A percentile compares a stretch with the other conserved stretches of the same genome.
Conservation (phyloP, 352 stramenopile species). For the Nothophytophthora sp. region DNA sequence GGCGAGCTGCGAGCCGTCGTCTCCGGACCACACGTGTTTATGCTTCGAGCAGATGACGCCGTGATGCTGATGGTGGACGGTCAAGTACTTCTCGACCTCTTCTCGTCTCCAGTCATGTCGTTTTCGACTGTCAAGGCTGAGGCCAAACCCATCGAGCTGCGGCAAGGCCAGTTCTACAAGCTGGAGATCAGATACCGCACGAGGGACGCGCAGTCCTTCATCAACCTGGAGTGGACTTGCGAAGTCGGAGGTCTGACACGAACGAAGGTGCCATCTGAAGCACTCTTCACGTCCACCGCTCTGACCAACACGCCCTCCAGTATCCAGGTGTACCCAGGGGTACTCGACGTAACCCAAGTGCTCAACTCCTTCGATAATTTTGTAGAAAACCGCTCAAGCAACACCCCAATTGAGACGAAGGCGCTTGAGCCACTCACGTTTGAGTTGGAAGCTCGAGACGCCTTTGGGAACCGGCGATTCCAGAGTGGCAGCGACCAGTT, state of each 20-base stretch:
- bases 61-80: slow-evolving; percentile 78
- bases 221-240: slow-evolving; percentile 85
- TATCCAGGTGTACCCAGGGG: slow-evolving; percentile 77
- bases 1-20: slow-evolving; percentile 50
- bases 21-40: slow-evolving; percentile 81
- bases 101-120: slow-evolving; percentile 27
- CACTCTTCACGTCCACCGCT: slow-evolving; percentile 42
- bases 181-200: slow-evolving; percentile 88
- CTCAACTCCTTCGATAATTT: slow-evolving; percentile 66
- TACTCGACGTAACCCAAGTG: slow-evolving; percentile 54
- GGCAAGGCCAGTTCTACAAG: slow-evolving; percentile 60
- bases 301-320: slow-evolving; percentile 55
- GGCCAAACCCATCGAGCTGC: slow-evolving; percentile 24
- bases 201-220: slow-evolving; percentile 72
- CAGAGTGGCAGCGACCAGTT: slow-evolving; percentile 85
- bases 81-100: slow-evolving; percentile 55
- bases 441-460: slow-evolving; percentile 78
- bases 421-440: slow-evolving; percentile 67
- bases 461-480: slow-evolving; percentile 81
- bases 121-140: slow-evolving; percentile 16
- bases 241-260: slow-evolving; percentile 24
- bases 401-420: slow-evolving; percentile 20
- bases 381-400: slow-evolving; percentile 36
- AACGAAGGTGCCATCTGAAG: slow-evolving; percentile 10
- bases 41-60: slow-evolving; percentile 77